Conservation (phyloP, 2,329 filamentous ascomycete genomes). For the Fusarium sp. region DNA sequence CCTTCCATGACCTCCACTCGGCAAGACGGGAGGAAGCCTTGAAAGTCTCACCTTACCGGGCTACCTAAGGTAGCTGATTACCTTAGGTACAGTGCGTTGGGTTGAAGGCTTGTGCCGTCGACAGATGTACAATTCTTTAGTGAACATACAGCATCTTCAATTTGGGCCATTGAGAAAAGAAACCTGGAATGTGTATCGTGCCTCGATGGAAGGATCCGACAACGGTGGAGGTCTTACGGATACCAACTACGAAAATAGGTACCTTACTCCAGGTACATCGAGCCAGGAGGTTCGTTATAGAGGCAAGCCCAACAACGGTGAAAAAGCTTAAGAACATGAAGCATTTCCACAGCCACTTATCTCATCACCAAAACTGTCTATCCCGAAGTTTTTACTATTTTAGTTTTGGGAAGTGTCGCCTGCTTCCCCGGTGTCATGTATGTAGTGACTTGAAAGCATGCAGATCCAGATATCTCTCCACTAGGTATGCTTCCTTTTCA, state of each 20-base stretch:
- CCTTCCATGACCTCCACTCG: slow-evolving; percentile 17
- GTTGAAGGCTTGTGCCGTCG: slow-evolving; percentile 19
- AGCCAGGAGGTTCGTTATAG: neutral
- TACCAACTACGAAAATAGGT: no score
- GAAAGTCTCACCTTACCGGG: slow-evolving; percentile 10
- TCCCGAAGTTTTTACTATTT: neutral
- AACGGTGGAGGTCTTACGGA: slow-evolving; percentile 8
- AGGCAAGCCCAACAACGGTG: neutral
- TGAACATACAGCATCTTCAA: neutral
- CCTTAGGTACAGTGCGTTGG: neutral
- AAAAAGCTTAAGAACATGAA: neutral
- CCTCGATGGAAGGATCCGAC: slow-evolving; percentile 8
- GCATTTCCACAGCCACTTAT: neutral
- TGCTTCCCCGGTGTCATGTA: slow-evolving; percentile 5
- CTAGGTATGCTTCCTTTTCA: slow-evolving; percentile 4
- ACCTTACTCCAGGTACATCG: no score
- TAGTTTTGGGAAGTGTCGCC: neutral
- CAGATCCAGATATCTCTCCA: slow-evolving; percentile 15
- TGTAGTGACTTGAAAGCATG: slow-evolving; percentile 12
- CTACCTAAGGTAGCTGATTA: no score
- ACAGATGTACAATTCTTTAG: slow-evolving; percentile 2
- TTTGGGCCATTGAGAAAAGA: neutral
- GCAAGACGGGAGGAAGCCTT: slow-evolving; percentile 31
- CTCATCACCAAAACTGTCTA: neutral
- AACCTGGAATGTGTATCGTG: neutral